Conservation (phyloP, 257 asterid species). For the Solanum okadae region DNA sequence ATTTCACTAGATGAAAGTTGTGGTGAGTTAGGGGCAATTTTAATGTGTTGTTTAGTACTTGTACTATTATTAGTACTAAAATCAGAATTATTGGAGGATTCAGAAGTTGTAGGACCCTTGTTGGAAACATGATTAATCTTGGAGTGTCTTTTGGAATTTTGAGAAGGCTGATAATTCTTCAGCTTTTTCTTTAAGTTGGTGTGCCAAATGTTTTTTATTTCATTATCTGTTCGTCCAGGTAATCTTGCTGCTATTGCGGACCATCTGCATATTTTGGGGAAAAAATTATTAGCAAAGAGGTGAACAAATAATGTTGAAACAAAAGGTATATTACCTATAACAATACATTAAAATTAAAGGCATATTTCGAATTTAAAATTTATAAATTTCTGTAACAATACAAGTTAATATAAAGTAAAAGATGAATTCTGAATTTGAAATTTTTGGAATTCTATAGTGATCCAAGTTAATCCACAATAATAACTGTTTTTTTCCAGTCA, state of each 20-base stretch:
- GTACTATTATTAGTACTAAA: neutral
- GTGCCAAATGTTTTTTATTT: constrained; percentile 10
- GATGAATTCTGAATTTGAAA: no score
- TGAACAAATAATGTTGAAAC: neutral
- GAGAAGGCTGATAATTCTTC: neutral
- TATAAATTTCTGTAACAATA: neutral
- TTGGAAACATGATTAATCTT: neutral
- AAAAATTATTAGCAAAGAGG: neutral
- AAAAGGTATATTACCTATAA: neutral
- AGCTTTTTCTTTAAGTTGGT: constrained; percentile 4
- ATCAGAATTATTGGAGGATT: neutral
- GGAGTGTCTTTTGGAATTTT: neutral
- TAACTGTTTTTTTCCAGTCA: neutral
- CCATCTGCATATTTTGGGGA: neutral
- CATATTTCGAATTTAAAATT: neutral
- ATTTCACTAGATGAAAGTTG: neutral
- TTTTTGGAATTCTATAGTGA: neutral
- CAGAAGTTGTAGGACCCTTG: neutral
- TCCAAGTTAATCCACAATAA: neutral
- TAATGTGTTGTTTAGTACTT: neutral
- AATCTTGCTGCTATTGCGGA: constrained; percentile 3
- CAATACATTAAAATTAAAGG: no score
- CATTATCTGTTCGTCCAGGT: constrained; percentile 2
- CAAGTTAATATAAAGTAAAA: no score
- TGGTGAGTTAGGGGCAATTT: neutral